Evolutionary conservation across 164 flowering plant genomes (phyloP), one percentile per base, ranked within the genome.

Genomic region (Umbellularia californica): DNA sequence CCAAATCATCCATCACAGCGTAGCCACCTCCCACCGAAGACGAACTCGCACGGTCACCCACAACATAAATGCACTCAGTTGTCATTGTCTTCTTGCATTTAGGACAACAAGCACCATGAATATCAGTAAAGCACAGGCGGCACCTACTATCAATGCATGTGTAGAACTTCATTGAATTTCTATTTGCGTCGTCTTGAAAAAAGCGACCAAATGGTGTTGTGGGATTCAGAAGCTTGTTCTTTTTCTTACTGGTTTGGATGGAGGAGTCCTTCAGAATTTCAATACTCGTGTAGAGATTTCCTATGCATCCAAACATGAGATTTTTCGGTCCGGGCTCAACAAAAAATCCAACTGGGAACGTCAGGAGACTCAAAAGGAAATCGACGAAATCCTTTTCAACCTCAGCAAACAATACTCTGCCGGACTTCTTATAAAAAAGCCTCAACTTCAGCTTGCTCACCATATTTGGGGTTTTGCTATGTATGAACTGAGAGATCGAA

Each of bases 1-100:
- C 30, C 33, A 30, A 30, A 30, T 30, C 33, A 30, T 30, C 33
- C 33, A 0, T 81, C 15, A 85, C 78, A 82, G 82, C 80, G 69
- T 86, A 89, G 1, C 6, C 58, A 19, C 13, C 68, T 20, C 27
- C 5, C 73, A 35, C 47, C 7, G 47, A 35, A 35, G 47, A 35
- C 47, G 47, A 35, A 35, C 47, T 35, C 72, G 2, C 30, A 22
- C 27, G 1, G 55, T 2, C n/a, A 17, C 0, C 3, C 25, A 13
- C 11, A 51, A 30, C 23, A 9, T 15, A 7, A 22, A n/a, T 2
- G 33, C 33, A 30, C 33, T 30, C 33, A 30, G 33, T 30, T 30
- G 33, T 30, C 33, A 30, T 30, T 30, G 33, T 3, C 3, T 0
- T 0, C 3, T 30, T 30, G 33, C 33, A 30, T 30, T 30, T 4